Conservation (phyloP, 1,284 basidiomycete genomes). For the Puccinia hordei region DNA sequence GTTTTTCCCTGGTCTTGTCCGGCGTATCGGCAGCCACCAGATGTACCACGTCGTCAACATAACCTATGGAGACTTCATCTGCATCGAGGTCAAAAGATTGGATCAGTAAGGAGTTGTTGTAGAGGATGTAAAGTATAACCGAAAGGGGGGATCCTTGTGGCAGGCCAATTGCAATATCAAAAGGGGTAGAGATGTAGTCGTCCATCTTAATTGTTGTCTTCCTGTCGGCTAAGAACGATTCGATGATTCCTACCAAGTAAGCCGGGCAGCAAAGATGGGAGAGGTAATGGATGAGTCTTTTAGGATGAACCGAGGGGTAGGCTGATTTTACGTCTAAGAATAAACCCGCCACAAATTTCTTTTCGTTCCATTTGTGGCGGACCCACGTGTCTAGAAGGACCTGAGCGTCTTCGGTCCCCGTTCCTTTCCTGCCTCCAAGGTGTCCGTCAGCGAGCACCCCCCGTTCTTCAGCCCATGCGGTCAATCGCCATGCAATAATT, state of each 20-base stretch:
- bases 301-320: no score
- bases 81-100: background rate
- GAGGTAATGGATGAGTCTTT: no score
- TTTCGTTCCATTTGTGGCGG: no score
- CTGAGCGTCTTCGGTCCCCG: no score
- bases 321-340: no score
- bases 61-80: constrained; percentile 11
- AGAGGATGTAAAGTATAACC: constrained; percentile 19
- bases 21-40: background rate
- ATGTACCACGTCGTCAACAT: constrained; percentile 13
- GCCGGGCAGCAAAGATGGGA: no score
- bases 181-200: background rate
- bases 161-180: background rate
- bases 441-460: no score
- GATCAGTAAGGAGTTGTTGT: constrained; percentile 1
- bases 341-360: no score
- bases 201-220: background rate
- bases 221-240: background rate
- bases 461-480: no score
- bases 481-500: no score
- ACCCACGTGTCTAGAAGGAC: no score
- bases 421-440: no score
- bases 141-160: constrained; percentile 1
- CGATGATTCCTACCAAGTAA: background rate
- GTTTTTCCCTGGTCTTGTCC: background rate